Evolutionary conservation across 495 filamentous ascomycete species (phyloP).

Genomic region (Amniculicola lignicola): DNA sequence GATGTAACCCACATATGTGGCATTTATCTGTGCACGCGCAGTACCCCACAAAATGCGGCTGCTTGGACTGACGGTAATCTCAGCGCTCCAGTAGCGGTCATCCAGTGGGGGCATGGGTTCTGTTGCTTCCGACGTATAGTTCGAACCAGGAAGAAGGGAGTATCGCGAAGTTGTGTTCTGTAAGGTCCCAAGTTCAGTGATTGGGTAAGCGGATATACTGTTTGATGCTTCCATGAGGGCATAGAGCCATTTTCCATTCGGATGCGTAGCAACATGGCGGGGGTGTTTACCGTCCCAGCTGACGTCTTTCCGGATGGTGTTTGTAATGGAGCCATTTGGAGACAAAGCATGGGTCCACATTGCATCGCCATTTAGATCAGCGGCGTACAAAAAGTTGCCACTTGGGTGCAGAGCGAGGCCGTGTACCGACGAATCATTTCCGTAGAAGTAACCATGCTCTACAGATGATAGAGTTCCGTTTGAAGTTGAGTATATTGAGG

Average conservation of each 20-base stretch:
- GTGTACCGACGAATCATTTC: neutral
- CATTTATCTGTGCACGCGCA: neutral
- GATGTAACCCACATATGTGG: neutral
- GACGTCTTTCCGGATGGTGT: neutral
- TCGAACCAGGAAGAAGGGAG: neutral
- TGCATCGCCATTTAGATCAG: neutral
- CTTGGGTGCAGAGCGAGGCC: neutral
- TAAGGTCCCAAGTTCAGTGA: neutral
- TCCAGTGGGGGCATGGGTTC: neutral
- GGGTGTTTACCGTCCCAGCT: neutral
- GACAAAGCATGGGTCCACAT: neutral
- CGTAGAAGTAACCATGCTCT: neutral
- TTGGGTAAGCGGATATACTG: constrained; percentile 1
- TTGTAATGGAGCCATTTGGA: neutral
- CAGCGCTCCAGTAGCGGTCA: neutral
- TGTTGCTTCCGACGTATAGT: neutral
- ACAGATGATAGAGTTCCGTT: neutral
- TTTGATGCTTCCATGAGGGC: neutral
- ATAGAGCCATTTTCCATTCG: constrained; percentile 3
- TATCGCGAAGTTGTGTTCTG: neutral
- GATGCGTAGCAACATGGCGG: neutral
- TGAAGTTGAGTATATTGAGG: neutral
- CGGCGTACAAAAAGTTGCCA: neutral
- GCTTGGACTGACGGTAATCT: neutral
- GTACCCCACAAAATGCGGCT: neutral